Percentiles rank a stretch among this genome's conserved stretches.
Evolutionary conservation across 805 yeast species (phyloP).

Genomic region (Debaryomyces hansenii): DNA sequence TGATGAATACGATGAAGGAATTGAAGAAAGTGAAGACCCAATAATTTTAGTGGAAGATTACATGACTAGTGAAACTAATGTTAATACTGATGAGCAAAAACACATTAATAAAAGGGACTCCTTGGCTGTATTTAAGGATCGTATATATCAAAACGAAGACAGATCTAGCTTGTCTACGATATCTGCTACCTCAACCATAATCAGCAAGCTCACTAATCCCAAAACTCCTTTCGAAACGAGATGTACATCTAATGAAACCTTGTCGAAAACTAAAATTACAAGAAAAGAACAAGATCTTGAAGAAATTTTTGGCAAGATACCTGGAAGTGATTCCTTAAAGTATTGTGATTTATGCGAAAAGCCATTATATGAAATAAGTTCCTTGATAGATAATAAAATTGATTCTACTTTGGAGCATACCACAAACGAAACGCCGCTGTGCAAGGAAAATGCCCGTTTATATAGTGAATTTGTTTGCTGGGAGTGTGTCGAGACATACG

Average conservation of each 20-base stretch:
- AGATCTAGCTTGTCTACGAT: neutral
- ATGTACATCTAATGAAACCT: conserved; percentile 2
- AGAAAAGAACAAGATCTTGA: conserved; percentile 25
- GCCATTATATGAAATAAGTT: conserved; percentile 64
- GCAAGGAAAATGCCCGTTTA: neutral
- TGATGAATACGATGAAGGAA: neutral
- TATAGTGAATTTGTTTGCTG: conserved; percentile 62
- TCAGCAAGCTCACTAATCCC: neutral
- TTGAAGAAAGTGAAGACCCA: conserved; percentile 30
- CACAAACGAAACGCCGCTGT: neutral
- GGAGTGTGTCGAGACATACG: conserved; percentile 59
- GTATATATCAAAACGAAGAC: conserved; percentile 3
- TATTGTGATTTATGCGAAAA: conserved; percentile 70
- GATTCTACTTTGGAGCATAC: neutral
- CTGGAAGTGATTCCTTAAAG: conserved; percentile 39
- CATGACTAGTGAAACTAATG: conserved; percentile 30
- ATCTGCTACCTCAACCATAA: conserved; percentile 3
- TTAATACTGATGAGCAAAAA: conserved; percentile 5
- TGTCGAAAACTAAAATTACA: neutral
- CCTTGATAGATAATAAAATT: conserved; percentile 24
- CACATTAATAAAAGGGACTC: conserved; percentile 29
- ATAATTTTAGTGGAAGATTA: conserved; percentile 60
- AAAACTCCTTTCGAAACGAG: neutral
- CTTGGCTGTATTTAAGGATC: conserved; percentile 38
- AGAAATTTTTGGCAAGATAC: conserved; percentile 38